phyloP scores from a whole-genome alignment of 345 rosid species.

The Rubroshorea leprosula region DNA sequence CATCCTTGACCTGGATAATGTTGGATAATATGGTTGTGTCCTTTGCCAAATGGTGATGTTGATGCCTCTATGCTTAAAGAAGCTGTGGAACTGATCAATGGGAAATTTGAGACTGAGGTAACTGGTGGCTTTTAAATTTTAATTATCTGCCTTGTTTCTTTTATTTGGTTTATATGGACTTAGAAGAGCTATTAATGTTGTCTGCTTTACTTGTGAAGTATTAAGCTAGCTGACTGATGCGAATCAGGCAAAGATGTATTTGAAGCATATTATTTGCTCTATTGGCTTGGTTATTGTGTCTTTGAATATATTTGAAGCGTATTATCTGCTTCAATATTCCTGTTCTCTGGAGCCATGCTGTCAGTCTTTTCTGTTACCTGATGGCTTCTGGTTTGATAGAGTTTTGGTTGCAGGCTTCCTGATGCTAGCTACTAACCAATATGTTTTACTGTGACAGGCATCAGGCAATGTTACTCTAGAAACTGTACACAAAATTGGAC shows the following conservation, averaged over 20 bases:
- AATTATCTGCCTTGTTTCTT: constrained; percentile 1
- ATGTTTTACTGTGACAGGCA: constrained; percentile 45
- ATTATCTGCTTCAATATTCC: neutral
- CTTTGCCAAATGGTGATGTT: constrained; percentile 72
- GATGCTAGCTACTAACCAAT: constrained; percentile 7
- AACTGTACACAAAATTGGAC: constrained; percentile 85
- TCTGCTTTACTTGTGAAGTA: neutral
- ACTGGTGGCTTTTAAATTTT: constrained; percentile 1
- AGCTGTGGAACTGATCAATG: constrained; percentile 62
- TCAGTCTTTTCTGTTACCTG: constrained; percentile 1
- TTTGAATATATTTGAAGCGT: neutral
- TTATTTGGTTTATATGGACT: neutral
- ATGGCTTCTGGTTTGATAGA: constrained; percentile 1
- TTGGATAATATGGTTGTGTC: constrained; percentile 94
- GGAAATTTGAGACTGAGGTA: constrained; percentile 87
- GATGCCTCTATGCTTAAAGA: constrained; percentile 82
- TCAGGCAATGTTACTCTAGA: constrained; percentile 93
- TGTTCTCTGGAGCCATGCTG: neutral
- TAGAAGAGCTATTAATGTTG: neutral
- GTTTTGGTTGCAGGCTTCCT: constrained; percentile 1
- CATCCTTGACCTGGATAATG: constrained; percentile 78
- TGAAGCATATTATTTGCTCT: neutral
- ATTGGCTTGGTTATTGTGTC: neutral
- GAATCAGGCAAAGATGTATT: neutral
- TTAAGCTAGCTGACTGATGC: neutral